phyloP scores from a whole-genome alignment of 352 stramenopile species.

The Phytophthora tentaculata region DNA sequence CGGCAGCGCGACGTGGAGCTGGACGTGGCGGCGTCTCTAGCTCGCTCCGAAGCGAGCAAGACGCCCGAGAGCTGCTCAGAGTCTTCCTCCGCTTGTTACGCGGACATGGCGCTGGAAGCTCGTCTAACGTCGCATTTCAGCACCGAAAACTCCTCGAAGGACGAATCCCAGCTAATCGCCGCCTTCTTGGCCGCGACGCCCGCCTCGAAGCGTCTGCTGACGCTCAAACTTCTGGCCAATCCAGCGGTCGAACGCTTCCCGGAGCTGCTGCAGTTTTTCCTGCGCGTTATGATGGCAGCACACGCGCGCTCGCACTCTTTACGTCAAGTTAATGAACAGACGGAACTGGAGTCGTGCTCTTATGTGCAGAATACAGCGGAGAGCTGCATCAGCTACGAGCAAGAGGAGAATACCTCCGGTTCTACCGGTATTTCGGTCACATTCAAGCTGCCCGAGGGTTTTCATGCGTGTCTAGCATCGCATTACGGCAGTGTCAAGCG shows the following conservation, averaged over 20 bases:
- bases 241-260: slow-evolving; percentile 41
- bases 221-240: slow-evolving; percentile 35
- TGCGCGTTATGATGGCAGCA: slow-evolving; percentile 63
- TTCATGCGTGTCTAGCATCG: slow-evolving; percentile 53
- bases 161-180: slow-evolving; percentile 40
- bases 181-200: slow-evolving; percentile 46
- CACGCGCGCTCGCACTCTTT: slow-evolving; percentile 41
- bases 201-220: slow-evolving; percentile 50
- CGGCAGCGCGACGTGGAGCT: slow-evolving; percentile 17
- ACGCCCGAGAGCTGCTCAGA: neutral
- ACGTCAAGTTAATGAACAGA: slow-evolving; percentile 4
- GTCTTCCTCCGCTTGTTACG: neutral
- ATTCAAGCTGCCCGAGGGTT: slow-evolving; percentile 45
- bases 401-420: slow-evolving; percentile 32
- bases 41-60: slow-evolving; percentile 1
- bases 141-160: neutral
- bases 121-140: slow-evolving; percentile 57
- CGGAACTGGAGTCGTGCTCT: slow-evolving; percentile 6
- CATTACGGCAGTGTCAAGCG: slow-evolving; percentile 73
- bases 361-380: slow-evolving; percentile 45
- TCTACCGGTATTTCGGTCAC: slow-evolving; percentile 14
- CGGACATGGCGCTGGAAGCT: slow-evolving; percentile 46
- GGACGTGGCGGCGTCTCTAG: slow-evolving; percentile 24
- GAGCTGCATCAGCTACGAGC: slow-evolving; percentile 41
- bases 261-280: slow-evolving; percentile 66